phyloP scores from a whole-genome alignment of 176 grass and related monocot genomes.

The Tillandsia leiboldiana region DNA sequence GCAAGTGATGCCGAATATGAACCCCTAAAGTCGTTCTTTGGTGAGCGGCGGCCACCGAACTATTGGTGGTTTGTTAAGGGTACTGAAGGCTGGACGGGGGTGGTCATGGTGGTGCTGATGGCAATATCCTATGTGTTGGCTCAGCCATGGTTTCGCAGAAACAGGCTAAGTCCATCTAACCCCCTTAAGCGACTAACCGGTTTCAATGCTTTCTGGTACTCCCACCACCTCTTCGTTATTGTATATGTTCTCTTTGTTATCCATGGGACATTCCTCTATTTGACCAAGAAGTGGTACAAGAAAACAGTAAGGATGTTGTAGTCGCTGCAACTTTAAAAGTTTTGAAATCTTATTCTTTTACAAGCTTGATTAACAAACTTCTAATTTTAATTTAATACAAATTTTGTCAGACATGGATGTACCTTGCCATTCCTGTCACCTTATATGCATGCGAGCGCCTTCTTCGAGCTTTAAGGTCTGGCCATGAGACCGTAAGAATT shows the following conservation, averaged over 20 bases:
- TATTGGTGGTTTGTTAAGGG: conserved; percentile 99
- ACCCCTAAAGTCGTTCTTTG: conserved; percentile 79
- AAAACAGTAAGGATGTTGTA: conserved; percentile 48
- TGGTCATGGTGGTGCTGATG: conserved; percentile 78
- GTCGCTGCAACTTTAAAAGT: neutral
- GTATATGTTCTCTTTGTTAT: conserved; percentile 71
- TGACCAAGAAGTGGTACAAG: conserved; percentile 85
- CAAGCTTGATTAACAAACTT: neutral
- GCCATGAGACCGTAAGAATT: conserved; percentile 63
- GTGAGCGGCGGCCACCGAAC: conserved; percentile 45
- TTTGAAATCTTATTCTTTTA: neutral
- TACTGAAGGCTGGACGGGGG: conserved; percentile 82
- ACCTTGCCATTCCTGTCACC: conserved; percentile 67
- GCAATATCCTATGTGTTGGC: conserved; percentile 62
- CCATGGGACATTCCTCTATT: conserved; percentile 58
- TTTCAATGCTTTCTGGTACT: conserved; percentile 96
- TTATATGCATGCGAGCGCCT: conserved; percentile 63
- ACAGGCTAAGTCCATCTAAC: conserved; percentile 51
- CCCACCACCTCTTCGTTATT: conserved; percentile 79
- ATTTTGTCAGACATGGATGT: conserved; percentile 84
- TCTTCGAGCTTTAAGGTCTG: conserved; percentile 60
- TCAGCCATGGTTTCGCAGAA: conserved; percentile 83
- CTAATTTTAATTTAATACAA: conserved; percentile 10
- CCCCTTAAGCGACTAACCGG: conserved; percentile 74
- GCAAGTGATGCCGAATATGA: conserved; percentile 47